Conservation (phyloP, 1,284 basidiomycete species). For the Cutaneotrichosporon sp. region DNA sequence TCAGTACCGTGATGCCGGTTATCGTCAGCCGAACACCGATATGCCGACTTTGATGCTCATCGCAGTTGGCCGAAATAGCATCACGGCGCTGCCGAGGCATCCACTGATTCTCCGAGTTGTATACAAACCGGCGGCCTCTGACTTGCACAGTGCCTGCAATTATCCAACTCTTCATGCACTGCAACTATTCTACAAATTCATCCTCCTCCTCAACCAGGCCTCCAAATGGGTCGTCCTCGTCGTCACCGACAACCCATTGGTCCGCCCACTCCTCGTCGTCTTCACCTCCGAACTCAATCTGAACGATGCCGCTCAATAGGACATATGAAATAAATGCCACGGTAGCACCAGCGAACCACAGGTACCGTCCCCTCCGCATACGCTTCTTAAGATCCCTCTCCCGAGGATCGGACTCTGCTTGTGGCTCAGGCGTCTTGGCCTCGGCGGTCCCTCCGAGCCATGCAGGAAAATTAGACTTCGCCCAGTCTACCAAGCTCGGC, state of each 20-base stretch:
- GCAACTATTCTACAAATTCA: background rate
- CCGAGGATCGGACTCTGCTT: background rate
- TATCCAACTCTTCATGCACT: too few species aligned
- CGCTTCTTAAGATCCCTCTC: slow-evolving; percentile 25
- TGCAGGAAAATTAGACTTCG: background rate
- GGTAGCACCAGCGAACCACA: slow-evolving; percentile 39
- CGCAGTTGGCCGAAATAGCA: slow-evolving; percentile 1
- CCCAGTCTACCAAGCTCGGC: background rate
- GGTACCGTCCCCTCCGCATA: slow-evolving; percentile 34
- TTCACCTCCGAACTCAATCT: slow-evolving; percentile 28
- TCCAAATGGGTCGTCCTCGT: slow-evolving; percentile 1
- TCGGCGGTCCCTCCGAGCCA: slow-evolving; percentile 1
- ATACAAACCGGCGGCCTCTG: too few species aligned
- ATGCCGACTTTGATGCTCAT: background rate
- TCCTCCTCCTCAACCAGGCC: background rate
- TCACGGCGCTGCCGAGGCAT: too few species aligned
- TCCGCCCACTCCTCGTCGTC: slow-evolving; percentile 23
- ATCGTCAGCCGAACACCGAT: background rate
- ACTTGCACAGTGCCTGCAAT: too few species aligned
- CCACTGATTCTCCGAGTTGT: too few species aligned
- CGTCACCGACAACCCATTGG: slow-evolving; percentile 12
- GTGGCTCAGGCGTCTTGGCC: background rate
- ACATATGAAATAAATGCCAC: slow-evolving; percentile 37
- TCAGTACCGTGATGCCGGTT: background rate
- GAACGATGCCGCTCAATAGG: slow-evolving; percentile 33